Base-by-base conservation (phyloP, 2,329 filamentous ascomycete genomes). In the Pestalotiopsis fici region DNA sequence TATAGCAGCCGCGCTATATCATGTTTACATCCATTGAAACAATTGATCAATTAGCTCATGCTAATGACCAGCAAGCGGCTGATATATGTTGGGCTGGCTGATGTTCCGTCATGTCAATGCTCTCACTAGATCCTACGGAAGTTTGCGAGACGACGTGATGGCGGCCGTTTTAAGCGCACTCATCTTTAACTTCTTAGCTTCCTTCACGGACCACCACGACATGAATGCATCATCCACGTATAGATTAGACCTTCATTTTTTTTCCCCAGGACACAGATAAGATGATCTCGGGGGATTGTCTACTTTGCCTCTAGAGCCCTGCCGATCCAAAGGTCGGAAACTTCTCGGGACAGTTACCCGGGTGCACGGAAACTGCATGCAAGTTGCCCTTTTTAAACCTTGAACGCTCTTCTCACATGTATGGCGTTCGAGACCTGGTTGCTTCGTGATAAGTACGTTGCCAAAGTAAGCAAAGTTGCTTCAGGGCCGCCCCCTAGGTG, bases 61-160 rank as follows among this genome's bases (percentile, higher is more conserved):
- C 55, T 23, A 27, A 15, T 21, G 55, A 57, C 55, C 55, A 23
- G 23, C 23, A 12, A 57, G 23, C 55, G 55, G 23, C 55, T 57
- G n/a, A 35, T 31, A 60, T 31, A 37, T 57, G n/a, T 60, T 60
- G 12, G 57, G 28, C 57, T 60, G 57, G 28, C 57, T 60, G 57
- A 60, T 60, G 28, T 60, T 31, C 11, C 11, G 31, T 12, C 27
- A 31, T 21, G 57, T 31, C 28, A 60, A 31, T 60, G 57, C 57
- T 60, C 31, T 31, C 43, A n/a, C 43, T 50, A 50, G 43, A 50
- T 18, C 43, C 43, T 50, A 50, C 43, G 43, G 21, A 18, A 21
- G 43, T 50, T 50, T 23, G 43, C 43, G n/a, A 50, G 43, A 50
- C 15, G 18, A 18, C 15, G 43, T n/a, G 43, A 50, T 50, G 31